These are phyloP conservation scores for Kuraishia hungarica DNA, from an alignment of 805 yeast genomes.

Conservation along the genomic window DNA sequence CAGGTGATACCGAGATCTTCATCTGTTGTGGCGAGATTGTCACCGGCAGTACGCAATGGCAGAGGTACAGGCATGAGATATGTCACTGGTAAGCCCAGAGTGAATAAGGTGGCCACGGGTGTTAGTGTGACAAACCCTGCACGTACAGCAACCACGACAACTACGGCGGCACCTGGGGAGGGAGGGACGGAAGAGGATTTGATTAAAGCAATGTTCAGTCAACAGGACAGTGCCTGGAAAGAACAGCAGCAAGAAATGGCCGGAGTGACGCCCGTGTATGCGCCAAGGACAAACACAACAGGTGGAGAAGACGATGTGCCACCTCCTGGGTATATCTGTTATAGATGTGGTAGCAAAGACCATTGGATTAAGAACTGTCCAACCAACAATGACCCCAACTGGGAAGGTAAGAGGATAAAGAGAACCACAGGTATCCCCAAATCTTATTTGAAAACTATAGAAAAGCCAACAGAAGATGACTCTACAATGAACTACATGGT, in stretches of 20 bases:
- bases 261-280: conserved; percentile 62
- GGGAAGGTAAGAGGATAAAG: conserved; percentile 86
- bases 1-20: conserved; percentile 87
- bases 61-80: conserved; percentile 60
- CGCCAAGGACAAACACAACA: conserved; percentile 10
- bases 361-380: conserved; percentile 98
- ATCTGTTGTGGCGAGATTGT: conserved; percentile 70
- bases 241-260: conserved; percentile 90
- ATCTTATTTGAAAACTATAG: conserved; percentile 79
- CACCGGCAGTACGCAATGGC: conserved; percentile 50
- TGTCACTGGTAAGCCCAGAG: conserved; percentile 62
- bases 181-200: conserved; percentile 70
- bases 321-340: conserved; percentile 94
- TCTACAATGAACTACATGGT: conserved; percentile 60
- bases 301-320: conserved; percentile 61
- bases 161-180: conserved; percentile 10
- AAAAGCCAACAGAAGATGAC: conserved; percentile 59
- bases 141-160: conserved; percentile 8
- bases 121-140: conserved; percentile 7
- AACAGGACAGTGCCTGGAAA: conserved; percentile 92
- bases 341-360: conserved; percentile 90
- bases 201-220: conserved; percentile 84
- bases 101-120: conserved; percentile 20
- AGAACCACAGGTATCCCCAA: conserved; percentile 97
- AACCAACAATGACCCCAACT: conserved; percentile 82